These are phyloP conservation scores for Talaromyces nanjingensis DNA, from an alignment of 495 filamentous ascomycete genomes.

Conservation along the genomic window DNA sequence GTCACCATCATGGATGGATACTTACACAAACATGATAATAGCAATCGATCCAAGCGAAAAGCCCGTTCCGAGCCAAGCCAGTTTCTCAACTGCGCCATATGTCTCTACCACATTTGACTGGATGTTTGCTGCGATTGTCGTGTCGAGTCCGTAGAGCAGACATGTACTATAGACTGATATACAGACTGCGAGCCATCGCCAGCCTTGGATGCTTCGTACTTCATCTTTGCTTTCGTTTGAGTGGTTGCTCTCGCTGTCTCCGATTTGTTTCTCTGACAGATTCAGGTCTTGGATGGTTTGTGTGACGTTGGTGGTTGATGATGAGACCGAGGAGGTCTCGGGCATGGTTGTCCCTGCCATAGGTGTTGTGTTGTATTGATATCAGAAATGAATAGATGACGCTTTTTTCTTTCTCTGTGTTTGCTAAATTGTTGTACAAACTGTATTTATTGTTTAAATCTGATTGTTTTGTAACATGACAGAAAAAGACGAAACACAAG, in stretches of 20 bases:
- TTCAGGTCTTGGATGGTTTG: background rate
- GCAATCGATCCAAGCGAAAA: constrained; percentile 38
- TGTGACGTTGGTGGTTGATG: background rate
- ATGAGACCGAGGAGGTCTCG: background rate
- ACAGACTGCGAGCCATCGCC: constrained; percentile 17
- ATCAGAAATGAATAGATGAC: background rate
- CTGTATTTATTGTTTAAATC: too few species aligned
- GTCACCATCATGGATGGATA: background rate
- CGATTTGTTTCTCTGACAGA: background rate
- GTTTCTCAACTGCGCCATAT: constrained; percentile 41
- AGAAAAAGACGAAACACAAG: background rate
- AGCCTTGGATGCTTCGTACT: constrained; percentile 3
- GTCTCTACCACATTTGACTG: constrained; percentile 39
- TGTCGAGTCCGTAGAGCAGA: constrained; percentile 43
- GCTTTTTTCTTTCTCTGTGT: too few species aligned
- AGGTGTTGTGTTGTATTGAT: background rate
- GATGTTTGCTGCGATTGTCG: constrained; percentile 47
- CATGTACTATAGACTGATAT: constrained; percentile 16
- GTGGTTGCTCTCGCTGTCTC: background rate
- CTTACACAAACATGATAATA: constrained; percentile 10
- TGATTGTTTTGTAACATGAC: background rate
- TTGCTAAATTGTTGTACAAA: too few species aligned
- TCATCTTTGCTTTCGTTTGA: background rate
- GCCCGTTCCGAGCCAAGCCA: constrained; percentile 45
- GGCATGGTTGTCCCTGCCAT: background rate